A percentile compares a stretch with the other conserved stretches of the same genome.
These are phyloP conservation scores for Loxodes magnus DNA, from an alignment of 73 alveolate species.

Conservation along the genomic window DNA sequence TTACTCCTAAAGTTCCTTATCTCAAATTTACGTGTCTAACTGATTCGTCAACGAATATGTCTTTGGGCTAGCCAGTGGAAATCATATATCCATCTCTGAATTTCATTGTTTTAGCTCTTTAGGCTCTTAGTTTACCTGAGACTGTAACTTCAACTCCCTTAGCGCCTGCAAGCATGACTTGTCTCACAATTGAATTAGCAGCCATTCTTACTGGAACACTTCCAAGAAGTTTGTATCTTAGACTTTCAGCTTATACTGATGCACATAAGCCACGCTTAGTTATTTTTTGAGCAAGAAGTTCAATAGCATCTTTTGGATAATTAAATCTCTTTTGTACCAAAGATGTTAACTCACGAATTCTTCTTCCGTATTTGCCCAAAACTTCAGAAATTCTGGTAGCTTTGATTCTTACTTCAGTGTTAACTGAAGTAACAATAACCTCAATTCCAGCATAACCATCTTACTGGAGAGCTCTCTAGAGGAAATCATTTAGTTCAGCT, in stretches of 20 bases:
- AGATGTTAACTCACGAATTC: constrained; percentile 87
- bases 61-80: constrained; percentile 95
- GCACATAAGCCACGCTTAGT: constrained; percentile 92
- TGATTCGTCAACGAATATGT: constrained; percentile 81
- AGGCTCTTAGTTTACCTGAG: constrained; percentile 94
- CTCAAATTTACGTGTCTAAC: constrained; percentile 90
- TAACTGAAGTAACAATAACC: constrained; percentile 83
- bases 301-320: constrained; percentile 84
- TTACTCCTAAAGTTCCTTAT: constrained; percentile 94
- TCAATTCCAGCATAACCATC: constrained; percentile 96
- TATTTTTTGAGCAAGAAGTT: constrained; percentile 75
- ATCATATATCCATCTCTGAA: constrained; percentile 90
- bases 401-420: constrained; percentile 89
- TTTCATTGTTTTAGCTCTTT: constrained; percentile 96
- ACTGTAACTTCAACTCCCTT: constrained; percentile 75
- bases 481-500: constrained; percentile 93
- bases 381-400: constrained; percentile 83
- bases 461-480: constrained; percentile 78
- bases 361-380: constrained; percentile 75
- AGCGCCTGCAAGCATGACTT: constrained; percentile 54
- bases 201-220: constrained; percentile 96
- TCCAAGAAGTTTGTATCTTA: constrained; percentile 81
- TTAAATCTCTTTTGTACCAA: constrained; percentile 92
- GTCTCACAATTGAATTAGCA: constrained; percentile 85
- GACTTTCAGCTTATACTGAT: constrained; percentile 90